Evolutionary conservation across 1,139 yeast genomes (phyloP), one percentile per base, ranked within the genome.

Genomic region (Blastobotrys serpentis): DNA sequence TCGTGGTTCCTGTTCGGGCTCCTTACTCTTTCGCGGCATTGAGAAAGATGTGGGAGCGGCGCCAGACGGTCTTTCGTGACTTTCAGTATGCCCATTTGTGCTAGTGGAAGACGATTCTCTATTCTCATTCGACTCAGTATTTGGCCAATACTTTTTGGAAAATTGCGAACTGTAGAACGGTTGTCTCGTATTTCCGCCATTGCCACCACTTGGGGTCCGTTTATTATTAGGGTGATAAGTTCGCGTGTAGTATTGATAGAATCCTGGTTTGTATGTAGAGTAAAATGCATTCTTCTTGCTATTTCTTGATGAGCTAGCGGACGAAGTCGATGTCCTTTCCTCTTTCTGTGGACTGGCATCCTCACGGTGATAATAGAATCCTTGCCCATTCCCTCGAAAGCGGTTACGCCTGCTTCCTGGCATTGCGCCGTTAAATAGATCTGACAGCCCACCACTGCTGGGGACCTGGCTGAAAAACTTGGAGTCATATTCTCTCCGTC

Each of bases 401-500:
- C 37, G 18, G 4, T 6, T 33, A 5, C 34, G 34, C 6, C 34
- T 5, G n/a, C 34, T 13, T 30, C 19, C 19, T 33, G 38, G 21
- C 13, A 13, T 33, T 14, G 38, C 16, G 3, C 40, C 16, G 13
- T 16, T 36, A n/a, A 36, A 36, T 11, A 36, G 19, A 3, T 19
- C 40, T 13, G 38, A 33, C 38, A 33, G 19, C 19, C 38, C 38
- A 17, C 38, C 16, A 33, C 16, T 11, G n/a, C 34, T 13, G n/a
- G 19, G 13, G 4, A 7, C 40, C 13, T 29, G 32, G 4, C 32
- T 11, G 18, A 39, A 39, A 3, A 14, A 11, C 18, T 26, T 39
- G 21, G 33, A 3, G 13, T 87, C 95, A 61, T 87, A 87, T 1
- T 81, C 77, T 54, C 81, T 82, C 65, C 94, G 78, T 67, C 86